Evolutionary conservation across 2,329 filamentous ascomycete genomes (phyloP), one percentile per base, ranked within the genome.

Genomic region (Chrysosporium queenslandicum): DNA sequence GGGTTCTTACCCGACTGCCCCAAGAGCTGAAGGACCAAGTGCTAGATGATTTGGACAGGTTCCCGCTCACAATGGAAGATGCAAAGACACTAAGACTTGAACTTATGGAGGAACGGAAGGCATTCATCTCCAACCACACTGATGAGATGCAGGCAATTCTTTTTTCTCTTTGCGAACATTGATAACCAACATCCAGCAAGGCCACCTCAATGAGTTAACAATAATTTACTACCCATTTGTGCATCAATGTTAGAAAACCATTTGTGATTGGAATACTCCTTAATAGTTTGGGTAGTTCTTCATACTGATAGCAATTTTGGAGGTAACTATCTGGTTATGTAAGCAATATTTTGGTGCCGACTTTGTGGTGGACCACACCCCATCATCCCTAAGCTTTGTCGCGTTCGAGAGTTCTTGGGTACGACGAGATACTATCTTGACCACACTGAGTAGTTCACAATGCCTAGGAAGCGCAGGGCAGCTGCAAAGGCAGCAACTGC

Each of bases 391-490:
- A 41, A 5, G 21, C 2, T 42, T n/a, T n/a, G 23, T 27, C 23
- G 37, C 37, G 18, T 23, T 20, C 14, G 5, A n/a, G 3, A 40
- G 18, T 20, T 40, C 40, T 42, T 29, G 40, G 40, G 16, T 42
- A 5, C 11, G 14, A 14, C n/a, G n/a, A 23, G 21, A 49, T n/a
- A 16, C 34, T 14, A 48, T 25, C 16, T 32, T 20, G 16, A 34
- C 5, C 37, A 20, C 7, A 32, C 25, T 11, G 4, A 34, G 27
- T 20, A 29, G 4, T 23, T 23, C 50, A 53, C 27, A 16, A 75
- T 75, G 72, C 67, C 71, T 52, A 65, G 71, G 59, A 72, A 71
- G 58, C 64, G 66, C 45, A 64, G 72, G 60, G 68, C 70, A 48
- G 72, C 72, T 60, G 72, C 71, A 16, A 70, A 73, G 57, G 71